Evolutionary conservation across 805 yeast species (phyloP).

Genomic region (Ogataea allantospora): DNA sequence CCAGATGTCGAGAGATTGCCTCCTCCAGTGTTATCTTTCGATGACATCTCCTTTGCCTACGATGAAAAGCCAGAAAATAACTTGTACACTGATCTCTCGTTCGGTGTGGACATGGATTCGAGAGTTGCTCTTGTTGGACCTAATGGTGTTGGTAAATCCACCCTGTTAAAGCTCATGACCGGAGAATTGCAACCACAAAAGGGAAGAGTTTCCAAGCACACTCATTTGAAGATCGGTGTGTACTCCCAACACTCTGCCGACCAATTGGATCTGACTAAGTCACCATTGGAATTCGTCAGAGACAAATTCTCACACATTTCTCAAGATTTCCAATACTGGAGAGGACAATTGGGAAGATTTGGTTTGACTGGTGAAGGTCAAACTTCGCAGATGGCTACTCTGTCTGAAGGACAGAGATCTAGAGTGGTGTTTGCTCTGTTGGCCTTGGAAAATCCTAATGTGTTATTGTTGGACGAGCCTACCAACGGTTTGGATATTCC

Average conservation of each 20-base stretch:
- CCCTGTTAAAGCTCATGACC: slow-evolving; percentile 93
- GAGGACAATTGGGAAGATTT: slow-evolving; percentile 95
- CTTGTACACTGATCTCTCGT: slow-evolving; percentile 85
- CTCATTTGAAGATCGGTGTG: slow-evolving; percentile 97
- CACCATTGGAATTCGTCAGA: slow-evolving; percentile 95
- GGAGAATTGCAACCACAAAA: slow-evolving; percentile 86
- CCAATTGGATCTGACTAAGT: slow-evolving; percentile 92
- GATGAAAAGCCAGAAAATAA: slow-evolving; percentile 80
- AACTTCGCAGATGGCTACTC: slow-evolving; percentile 97
- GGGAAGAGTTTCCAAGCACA: slow-evolving; percentile 96
- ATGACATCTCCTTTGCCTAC: slow-evolving; percentile 90
- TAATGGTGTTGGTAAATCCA: slow-evolving; percentile 98
- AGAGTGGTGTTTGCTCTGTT: slow-evolving; percentile 96
- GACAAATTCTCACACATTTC: slow-evolving; percentile 87
- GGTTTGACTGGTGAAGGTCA: slow-evolving; percentile 99
- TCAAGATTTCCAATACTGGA: slow-evolving; percentile 98
- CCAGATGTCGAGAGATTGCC: slow-evolving; percentile 96
- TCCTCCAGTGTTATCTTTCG: slow-evolving; percentile 97
- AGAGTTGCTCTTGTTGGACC: slow-evolving; percentile 98
- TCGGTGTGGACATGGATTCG: slow-evolving; percentile 99
- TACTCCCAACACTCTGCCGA: slow-evolving; percentile 99
- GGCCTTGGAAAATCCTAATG: slow-evolving; percentile 94
- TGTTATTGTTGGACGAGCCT: slow-evolving; percentile 96
- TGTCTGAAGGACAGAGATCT: slow-evolving; percentile 99
- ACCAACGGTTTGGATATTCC: slow-evolving; percentile 99